A percentile compares a stretch with the other conserved stretches of the same genome.
phyloP scores from a whole-genome alignment of 73 alveolate genomes.

The Paramecium sonneborni region DNA sequence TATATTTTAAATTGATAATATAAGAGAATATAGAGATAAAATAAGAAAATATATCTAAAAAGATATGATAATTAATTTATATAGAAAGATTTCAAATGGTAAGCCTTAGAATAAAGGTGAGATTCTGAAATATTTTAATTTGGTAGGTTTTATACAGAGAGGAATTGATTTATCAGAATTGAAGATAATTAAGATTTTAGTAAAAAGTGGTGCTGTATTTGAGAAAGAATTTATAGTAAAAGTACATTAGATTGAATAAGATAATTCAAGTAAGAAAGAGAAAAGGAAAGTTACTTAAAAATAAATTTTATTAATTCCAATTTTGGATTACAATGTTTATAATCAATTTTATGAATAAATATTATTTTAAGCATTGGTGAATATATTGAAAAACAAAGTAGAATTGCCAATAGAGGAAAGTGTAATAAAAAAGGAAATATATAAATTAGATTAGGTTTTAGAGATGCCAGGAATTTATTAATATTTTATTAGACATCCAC shows the following conservation, averaged over 20 bases:
- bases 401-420: neutral
- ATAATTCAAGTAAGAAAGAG: conserved; percentile 2
- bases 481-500: neutral
- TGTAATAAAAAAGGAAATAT: neutral
- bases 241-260: neutral
- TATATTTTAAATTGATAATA: neutral
- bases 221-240: neutral
- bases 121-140: neutral
- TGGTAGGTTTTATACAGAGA: neutral
- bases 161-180: conserved; percentile 24
- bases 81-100: neutral
- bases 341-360: neutral
- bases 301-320: neutral
- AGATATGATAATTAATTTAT: neutral
- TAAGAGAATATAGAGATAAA: conserved; percentile 25
- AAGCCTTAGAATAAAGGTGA: neutral
- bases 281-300: conserved; percentile 21
- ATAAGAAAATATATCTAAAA: neutral
- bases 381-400: neutral
- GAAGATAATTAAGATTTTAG: neutral
- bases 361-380: neutral
- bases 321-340: neutral
- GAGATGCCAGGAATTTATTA: conserved; percentile 10
- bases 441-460: neutral
- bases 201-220: neutral